Conservation (phyloP, 1,284 basidiomycete species). For the Pyrrhoderma noxium region DNA sequence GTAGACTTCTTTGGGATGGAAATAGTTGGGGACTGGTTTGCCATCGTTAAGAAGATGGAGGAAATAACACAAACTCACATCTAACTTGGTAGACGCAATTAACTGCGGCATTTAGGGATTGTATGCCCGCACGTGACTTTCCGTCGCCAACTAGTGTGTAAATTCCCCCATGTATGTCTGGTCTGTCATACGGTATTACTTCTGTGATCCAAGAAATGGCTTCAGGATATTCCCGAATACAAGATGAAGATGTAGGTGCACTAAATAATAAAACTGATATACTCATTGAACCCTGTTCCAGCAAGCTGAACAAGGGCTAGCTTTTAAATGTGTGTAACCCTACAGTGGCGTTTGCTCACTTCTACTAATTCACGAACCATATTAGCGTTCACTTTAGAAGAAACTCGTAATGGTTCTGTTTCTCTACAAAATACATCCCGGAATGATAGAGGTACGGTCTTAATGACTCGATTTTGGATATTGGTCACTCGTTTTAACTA, state of each 20-base stretch:
- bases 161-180: too few relatives aligned
- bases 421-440: neutral
- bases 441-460: conserved; percentile 23
- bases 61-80: too few relatives aligned
- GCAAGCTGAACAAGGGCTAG: conserved; percentile 50
- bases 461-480: conserved; percentile 45
- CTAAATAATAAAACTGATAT: conserved; percentile 25
- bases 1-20: conserved; percentile 74
- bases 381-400: neutral
- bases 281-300: conserved; percentile 33
- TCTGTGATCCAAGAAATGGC: neutral
- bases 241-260: conserved; percentile 43
- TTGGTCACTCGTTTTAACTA: conserved; percentile 23
- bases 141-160: too few relatives aligned
- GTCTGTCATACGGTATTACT: too few relatives aligned
- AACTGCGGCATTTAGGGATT: too few relatives aligned
- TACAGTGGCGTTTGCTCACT: conserved; percentile 11
- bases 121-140: too few relatives aligned
- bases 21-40: conserved; percentile 74
- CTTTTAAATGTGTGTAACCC: conserved; percentile 47
- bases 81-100: too few relatives aligned
- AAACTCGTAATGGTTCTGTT: neutral
- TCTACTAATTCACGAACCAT: conserved; percentile 3
- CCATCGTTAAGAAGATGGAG: conserved; percentile 34
- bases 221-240: conserved; percentile 31